Evolutionary conservation across 768 basidiomycete genomes (phyloP).

Genomic region (Termitomyces sp.): DNA sequence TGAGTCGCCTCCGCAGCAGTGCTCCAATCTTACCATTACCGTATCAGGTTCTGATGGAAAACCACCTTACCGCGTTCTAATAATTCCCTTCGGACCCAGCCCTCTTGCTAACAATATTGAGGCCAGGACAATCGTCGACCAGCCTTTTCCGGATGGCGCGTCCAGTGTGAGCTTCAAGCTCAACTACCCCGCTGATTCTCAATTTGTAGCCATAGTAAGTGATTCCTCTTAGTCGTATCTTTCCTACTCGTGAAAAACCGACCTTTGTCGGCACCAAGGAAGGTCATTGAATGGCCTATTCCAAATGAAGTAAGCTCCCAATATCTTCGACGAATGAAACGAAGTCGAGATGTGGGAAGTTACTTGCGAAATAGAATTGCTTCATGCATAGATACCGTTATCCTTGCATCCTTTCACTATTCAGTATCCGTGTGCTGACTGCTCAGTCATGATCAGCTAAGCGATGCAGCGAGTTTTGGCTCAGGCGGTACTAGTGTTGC

Average conservation of each 20-base stretch:
- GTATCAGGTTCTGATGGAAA: constrained; percentile 50
- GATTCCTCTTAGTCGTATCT: not conserved
- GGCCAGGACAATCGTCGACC: constrained; percentile 53
- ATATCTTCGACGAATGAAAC: not conserved
- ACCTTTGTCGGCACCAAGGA: not conserved
- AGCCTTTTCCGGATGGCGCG: constrained; percentile 41
- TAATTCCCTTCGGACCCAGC: constrained; percentile 63
- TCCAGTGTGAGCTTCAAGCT: constrained; percentile 49
- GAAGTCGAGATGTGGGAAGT: not conserved
- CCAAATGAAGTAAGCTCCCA: not conserved
- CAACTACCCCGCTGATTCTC: constrained; percentile 60
- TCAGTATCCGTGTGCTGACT: not conserved
- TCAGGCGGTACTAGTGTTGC: constrained; percentile 72
- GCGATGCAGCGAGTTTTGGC: constrained; percentile 58
- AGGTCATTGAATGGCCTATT: not conserved
- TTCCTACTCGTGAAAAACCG: not conserved
- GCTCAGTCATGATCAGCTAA: constrained; percentile 38
- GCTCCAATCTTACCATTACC: constrained; percentile 54
- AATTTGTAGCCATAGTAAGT: constrained; percentile 75
- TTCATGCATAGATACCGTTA: not conserved
- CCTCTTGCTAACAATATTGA: constrained; percentile 61
- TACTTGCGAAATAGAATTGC: not conserved
- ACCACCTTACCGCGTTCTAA: constrained; percentile 63
- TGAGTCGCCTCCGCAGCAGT: constrained; percentile 52
- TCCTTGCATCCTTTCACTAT: not conserved